These are phyloP conservation scores for Fomitopsis betulina DNA, from an alignment of 1,284 basidiomycete genomes.

Conservation along the genomic window DNA sequence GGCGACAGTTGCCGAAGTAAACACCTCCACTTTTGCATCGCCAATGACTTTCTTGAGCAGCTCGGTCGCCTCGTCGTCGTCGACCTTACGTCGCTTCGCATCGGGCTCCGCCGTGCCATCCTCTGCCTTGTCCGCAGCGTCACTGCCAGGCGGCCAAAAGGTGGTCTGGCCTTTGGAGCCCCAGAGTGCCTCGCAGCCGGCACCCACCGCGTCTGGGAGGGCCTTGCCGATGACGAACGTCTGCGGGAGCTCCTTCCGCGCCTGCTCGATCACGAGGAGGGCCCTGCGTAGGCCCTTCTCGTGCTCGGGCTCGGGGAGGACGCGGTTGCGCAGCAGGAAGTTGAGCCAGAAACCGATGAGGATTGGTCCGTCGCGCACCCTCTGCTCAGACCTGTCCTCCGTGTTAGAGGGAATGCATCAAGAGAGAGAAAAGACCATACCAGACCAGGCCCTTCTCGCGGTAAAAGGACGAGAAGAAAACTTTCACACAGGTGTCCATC, in stretches of 20 bases:
- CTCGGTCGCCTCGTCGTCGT: constrained; percentile 6
- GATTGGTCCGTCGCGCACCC: constrained; percentile 41
- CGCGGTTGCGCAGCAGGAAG: constrained; percentile 55
- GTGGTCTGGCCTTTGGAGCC: constrained; percentile 30
- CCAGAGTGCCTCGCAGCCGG: constrained; percentile 42
- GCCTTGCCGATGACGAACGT: constrained; percentile 47
- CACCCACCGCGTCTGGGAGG: constrained; percentile 52
- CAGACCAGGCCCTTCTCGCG: constrained; percentile 59
- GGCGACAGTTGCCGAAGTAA: constrained; percentile 16
- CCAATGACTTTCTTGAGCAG: constrained; percentile 14
- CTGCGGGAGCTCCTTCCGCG: constrained; percentile 51
- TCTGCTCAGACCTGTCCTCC: constrained; percentile 29
- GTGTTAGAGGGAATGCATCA: neutral
- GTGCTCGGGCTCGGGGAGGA: constrained; percentile 39
- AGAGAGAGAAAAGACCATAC: constrained; percentile 29
- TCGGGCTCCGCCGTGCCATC: constrained; percentile 14
- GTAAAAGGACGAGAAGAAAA: constrained; percentile 66
- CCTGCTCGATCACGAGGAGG: constrained; percentile 42
- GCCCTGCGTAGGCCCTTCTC: constrained; percentile 46
- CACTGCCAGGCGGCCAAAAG: constrained; percentile 5
- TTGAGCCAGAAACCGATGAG: constrained; percentile 58
- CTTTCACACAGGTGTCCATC: constrained; percentile 44
- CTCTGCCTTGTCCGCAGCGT: constrained; percentile 7
- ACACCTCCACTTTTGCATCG: constrained; percentile 13
- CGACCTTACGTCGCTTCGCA: constrained; percentile 23